Conservation (phyloP, 805 yeast genomes). For the Metschnikowia continentalis region DNA sequence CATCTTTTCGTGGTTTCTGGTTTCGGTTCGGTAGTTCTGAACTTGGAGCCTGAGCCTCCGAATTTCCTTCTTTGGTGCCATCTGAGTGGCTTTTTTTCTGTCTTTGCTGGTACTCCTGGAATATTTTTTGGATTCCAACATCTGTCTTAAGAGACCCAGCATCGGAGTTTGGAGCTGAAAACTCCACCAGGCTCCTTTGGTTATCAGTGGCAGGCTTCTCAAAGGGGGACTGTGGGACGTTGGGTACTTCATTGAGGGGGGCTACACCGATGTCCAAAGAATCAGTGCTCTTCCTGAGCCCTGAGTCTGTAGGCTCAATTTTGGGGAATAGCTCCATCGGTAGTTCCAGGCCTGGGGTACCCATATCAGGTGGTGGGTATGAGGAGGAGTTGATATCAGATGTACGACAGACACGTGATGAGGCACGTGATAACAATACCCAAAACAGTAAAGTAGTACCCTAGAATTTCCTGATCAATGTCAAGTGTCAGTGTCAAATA, state of each 20-base stretch:
- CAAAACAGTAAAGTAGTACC: background rate
- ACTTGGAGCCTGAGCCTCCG: too few species aligned
- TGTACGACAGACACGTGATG: background rate
- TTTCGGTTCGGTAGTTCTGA: background rate
- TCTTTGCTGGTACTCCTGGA: background rate
- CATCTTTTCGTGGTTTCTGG: too few species aligned
- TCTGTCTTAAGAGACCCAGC: background rate
- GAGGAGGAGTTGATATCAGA: background rate
- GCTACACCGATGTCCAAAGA: background rate
- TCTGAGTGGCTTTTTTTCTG: background rate
- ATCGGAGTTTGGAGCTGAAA: background rate
- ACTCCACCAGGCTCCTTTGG: background rate
- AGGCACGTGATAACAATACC: background rate
- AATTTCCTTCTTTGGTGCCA: background rate
- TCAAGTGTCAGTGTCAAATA: too few species aligned
- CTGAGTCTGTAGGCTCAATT: background rate
- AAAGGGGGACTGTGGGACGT: background rate
- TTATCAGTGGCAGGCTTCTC: background rate
- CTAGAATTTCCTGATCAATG: too few species aligned
- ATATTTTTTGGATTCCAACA: background rate
- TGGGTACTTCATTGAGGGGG: background rate
- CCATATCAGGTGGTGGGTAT: background rate
- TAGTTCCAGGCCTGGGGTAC: background rate
- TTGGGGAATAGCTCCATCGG: background rate
- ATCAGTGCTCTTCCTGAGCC: background rate